These are phyloP conservation scores for Leccinum broughii DNA, from an alignment of 768 basidiomycete species.

Conservation along the genomic window DNA sequence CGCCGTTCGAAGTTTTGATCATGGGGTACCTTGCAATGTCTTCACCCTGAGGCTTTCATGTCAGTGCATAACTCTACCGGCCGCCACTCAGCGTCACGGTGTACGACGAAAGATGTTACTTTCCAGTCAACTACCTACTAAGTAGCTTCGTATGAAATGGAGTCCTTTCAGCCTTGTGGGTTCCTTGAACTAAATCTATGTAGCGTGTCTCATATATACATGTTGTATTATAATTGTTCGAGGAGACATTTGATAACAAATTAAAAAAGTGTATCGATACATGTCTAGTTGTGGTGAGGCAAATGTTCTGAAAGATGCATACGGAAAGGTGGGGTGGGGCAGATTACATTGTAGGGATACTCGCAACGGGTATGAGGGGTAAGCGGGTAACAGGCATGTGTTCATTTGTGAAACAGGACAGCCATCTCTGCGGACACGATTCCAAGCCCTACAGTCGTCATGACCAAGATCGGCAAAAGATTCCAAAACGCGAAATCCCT, in stretches of 20 bases:
- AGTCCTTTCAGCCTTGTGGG: background rate
- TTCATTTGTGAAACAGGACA: conserved; percentile 39
- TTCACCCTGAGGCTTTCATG: background rate
- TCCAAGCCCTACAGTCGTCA: conserved; percentile 65
- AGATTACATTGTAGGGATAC: background rate
- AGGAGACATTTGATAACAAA: background rate
- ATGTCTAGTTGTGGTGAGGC: conserved; percentile 2
- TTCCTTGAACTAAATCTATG: background rate
- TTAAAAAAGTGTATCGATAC: conserved; percentile 6
- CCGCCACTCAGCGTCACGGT: background rate
- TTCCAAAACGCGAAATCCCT: conserved; percentile 75
- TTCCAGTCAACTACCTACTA: background rate
- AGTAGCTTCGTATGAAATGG: background rate
- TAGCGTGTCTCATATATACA: background rate
- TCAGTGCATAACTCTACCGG: background rate
- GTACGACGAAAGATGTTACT: background rate
- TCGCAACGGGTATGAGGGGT: background rate
- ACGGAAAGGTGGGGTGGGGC: background rate
- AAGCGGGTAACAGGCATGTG: background rate
- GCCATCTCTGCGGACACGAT: conserved; percentile 80
- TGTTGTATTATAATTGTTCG: background rate
- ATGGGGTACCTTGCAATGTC: background rate
- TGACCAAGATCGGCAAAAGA: conserved; percentile 57
- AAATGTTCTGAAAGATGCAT: background rate
- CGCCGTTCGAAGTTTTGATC: background rate